Evolutionary conservation across 2,329 filamentous ascomycete species (phyloP).

Genomic region (Epichloe gansuensis): DNA sequence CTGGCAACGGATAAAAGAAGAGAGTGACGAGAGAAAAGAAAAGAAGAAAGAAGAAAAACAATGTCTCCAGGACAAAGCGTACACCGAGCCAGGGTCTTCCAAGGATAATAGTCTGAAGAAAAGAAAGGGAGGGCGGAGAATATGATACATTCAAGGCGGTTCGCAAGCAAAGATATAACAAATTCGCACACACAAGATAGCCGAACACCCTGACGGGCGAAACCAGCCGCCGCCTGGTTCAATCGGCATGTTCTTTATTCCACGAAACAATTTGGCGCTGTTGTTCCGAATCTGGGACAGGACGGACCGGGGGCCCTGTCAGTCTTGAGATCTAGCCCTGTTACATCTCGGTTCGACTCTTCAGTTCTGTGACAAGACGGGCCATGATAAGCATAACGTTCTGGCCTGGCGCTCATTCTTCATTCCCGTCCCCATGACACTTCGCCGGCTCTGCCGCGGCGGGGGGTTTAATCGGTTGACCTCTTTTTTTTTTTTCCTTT

Average conservation of each 20-base stretch:
- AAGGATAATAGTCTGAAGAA: constrained; percentile 5
- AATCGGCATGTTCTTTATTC: constrained; percentile 5
- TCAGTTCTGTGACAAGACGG: constrained; percentile 10
- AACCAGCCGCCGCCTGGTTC: not conserved
- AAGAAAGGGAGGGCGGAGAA: constrained; percentile 2
- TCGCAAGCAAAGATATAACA: constrained; percentile 9
- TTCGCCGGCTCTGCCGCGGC: too few species aligned
- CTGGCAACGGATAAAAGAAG: constrained; percentile 18
- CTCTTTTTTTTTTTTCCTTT: too few species aligned
- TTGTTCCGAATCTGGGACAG: constrained; percentile 11
- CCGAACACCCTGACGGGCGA: not conserved
- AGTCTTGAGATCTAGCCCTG: constrained; percentile 16
- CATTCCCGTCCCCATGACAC: not conserved
- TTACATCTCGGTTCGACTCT: constrained; percentile 14
- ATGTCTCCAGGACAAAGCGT: constrained; percentile 17
- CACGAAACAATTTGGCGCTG: constrained; percentile 11
- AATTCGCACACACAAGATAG: not conserved
- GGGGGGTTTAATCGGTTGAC: too few species aligned
- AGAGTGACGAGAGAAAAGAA: constrained; percentile 14
- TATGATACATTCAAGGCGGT: not conserved
- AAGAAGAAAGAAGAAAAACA: constrained; percentile 6
- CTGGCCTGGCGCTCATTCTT: constrained; percentile 9
- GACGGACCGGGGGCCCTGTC: constrained; percentile 7
- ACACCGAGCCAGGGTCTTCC: not conserved
- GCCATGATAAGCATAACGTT: constrained; percentile 12